Base-by-base conservation (phyloP, 73 alveolate genomes). In the Tetrahymena malaccensis region DNA sequence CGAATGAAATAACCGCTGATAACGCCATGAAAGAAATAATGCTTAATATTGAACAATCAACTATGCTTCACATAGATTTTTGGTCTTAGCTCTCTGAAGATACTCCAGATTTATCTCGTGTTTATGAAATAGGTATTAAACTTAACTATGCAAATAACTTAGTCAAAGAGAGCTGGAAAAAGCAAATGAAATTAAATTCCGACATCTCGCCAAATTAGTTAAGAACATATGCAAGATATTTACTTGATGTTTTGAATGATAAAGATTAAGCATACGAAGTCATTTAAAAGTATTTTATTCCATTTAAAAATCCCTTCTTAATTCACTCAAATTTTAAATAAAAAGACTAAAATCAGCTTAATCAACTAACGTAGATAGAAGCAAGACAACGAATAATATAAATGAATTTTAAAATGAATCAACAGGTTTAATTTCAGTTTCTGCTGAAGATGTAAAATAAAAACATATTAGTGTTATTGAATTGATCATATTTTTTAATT, bases 321-420 rank as follows among this genome's bases (percentile, higher is more conserved):
- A 70, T n/a, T 5, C 17, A 11, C 5, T 1, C 1, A 9, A n/a
- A 9, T 57, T 70, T 27, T 3, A 27, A 70, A 25, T 0, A 70
- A 84, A 95, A 35, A 95, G 95, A 93, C 93, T 95, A 19, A 95
- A 95, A 94, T 85, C 93, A 35, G 50, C 94, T 33, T 58, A 95
- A 35, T 95, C 97, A 34, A 70, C 94, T 0, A 95, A 95, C 44
- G 93, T 95, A 93, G 97, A 95, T 55, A 70, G 97, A 16, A 94
- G 97, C 10, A 95, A 95, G 55, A 95, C 94, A 12, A 95, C 97
- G 15, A 95, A 85, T 89, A 95, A 95, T 35, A 95, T 95, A 27
- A 95, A 95, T 89, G 97, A 95, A 55, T 95, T 95, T 35, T 94
- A 94, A 84, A 95, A 95, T 85, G 97, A 95, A 57, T 95, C 97